Percentiles rank a stretch among this genome's conserved stretches.
These are phyloP conservation scores for Carnegiea gigantea DNA, from an alignment of 179 eudicot species.

Conservation along the genomic window DNA sequence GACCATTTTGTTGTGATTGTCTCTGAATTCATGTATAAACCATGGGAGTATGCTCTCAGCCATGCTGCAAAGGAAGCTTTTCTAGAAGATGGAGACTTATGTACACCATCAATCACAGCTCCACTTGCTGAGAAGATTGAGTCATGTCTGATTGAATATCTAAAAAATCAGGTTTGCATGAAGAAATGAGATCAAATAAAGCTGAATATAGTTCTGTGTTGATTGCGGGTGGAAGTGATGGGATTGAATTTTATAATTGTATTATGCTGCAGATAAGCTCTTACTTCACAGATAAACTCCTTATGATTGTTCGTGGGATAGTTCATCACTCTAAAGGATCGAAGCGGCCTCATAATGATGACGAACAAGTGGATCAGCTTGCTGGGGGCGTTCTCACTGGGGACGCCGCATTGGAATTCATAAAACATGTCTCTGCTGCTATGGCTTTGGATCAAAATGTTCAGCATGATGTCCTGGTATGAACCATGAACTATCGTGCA, in stretches of 20 bases:
- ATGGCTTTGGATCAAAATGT: conserved; percentile 86
- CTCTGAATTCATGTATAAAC: conserved; percentile 84
- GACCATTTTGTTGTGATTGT: conserved; percentile 76
- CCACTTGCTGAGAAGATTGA: conserved; percentile 84
- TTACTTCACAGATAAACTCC: conserved; percentile 69
- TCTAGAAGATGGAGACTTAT: conserved; percentile 49
- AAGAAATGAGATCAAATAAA: background rate
- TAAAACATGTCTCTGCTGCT: conserved; percentile 89
- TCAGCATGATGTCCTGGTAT: conserved; percentile 93
- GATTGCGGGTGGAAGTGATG: background rate
- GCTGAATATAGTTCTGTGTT: background rate
- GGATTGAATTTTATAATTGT: conserved; percentile 9
- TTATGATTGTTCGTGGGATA: conserved; percentile 68
- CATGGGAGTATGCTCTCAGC: conserved; percentile 77
- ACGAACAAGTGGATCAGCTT: conserved; percentile 35
- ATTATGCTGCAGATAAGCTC: conserved; percentile 65
- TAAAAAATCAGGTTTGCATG: conserved; percentile 67
- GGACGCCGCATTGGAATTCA: conserved; percentile 79
- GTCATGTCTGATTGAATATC: conserved; percentile 53
- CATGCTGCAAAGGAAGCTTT: conserved; percentile 53
- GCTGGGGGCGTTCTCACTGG: conserved; percentile 36
- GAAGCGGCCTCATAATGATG: conserved; percentile 43
- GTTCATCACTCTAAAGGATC: conserved; percentile 51
- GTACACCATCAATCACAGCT: conserved; percentile 92
- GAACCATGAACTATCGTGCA: background rate